Base-by-base conservation (phyloP, 2,329 filamentous ascomycete genomes). In the Fusarium sp. region DNA sequence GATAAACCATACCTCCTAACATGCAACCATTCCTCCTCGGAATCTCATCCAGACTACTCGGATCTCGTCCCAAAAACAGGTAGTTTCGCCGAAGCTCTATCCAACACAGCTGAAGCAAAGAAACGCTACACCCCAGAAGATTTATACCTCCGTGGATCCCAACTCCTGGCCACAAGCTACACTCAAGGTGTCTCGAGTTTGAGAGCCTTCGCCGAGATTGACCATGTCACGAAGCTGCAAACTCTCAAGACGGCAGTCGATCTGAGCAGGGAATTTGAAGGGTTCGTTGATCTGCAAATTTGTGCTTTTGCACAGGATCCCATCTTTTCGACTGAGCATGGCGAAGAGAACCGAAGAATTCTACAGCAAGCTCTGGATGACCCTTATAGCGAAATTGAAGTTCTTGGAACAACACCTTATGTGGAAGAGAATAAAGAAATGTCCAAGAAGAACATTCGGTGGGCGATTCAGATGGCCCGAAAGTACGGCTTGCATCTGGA, bases 261-360 rank as follows among this genome's bases (percentile, higher is more conserved):
- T 4, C 12, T 65, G 0, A 65, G 49, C 11, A 21, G 30, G 11
- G 26, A 65, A 4, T 65, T 65, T 10, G 31, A 6, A 4, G 37
- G 18, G 0, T 65, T 65, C n/a, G 1, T 65, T 1, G 7, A 10
- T 6, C 2, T 65, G 2, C 62, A 66, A 23, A 61, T 65, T 1
- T 65, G 62, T 10, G 42, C 42, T 16, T 65, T 65, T 11, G 61
- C 62, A 2, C 62, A 65, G n/a, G 62, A 65, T 12, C 54, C 62
- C 3, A 61, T 65, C 3, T 65, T 65, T 9, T 61, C 61, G 7
- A 49, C 54, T 6, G 46, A 54, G 0, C 12, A 66, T 11, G 62
- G 61, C 1, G 37, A 61, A 6, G 12, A 23, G 0, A 61, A 65
- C 19, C 26, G 46, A 2, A 10, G 1, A 3, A 25, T 61, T 6